These are phyloP conservation scores for Silene uniflora DNA, from an alignment of 148 eudicot species.

Conservation along the genomic window DNA sequence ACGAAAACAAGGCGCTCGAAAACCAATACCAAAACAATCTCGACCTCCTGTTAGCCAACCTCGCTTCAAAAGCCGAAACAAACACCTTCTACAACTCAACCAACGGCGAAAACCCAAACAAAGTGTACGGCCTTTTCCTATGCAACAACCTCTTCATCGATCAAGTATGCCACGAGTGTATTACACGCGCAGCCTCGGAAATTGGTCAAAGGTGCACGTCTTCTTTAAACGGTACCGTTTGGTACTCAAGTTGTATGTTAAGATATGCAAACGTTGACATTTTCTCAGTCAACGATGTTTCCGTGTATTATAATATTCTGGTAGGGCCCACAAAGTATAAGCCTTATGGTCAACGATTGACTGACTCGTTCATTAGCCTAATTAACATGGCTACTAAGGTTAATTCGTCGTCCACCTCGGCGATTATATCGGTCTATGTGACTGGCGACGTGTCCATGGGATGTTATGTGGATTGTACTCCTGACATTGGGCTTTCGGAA, in stretches of 20 bases:
- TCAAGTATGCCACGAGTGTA: slow-evolving; percentile 20
- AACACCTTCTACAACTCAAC: slow-evolving; percentile 20
- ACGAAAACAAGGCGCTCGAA: not conserved
- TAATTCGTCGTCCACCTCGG: not conserved
- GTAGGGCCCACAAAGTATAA: slow-evolving; percentile 6
- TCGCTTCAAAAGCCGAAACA: slow-evolving; percentile 14
- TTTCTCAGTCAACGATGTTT: slow-evolving; percentile 19
- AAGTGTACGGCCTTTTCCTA: slow-evolving; percentile 26
- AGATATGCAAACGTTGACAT: slow-evolving; percentile 26
- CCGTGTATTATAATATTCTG: not conserved
- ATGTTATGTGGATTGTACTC: slow-evolving; percentile 22
- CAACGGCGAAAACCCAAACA: not conserved
- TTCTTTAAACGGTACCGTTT: slow-evolving; percentile 19
- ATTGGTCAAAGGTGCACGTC: slow-evolving; percentile 19
- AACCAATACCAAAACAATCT: slow-evolving; percentile 20
- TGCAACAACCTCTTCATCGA: slow-evolving; percentile 11
- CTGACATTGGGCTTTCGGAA: slow-evolving; percentile 18
- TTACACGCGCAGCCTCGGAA: slow-evolving; percentile 15
- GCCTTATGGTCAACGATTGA: slow-evolving; percentile 12
- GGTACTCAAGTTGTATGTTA: slow-evolving; percentile 22
- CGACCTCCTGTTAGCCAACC: slow-evolving; percentile 9
- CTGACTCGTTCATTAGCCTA: slow-evolving; percentile 12
- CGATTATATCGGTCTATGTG: slow-evolving; percentile 5
- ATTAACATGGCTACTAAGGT: slow-evolving; percentile 6
- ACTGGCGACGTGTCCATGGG: not conserved